Base-by-base conservation (phyloP, 148 eudicot species). In the Agrostemma githago region DNA sequence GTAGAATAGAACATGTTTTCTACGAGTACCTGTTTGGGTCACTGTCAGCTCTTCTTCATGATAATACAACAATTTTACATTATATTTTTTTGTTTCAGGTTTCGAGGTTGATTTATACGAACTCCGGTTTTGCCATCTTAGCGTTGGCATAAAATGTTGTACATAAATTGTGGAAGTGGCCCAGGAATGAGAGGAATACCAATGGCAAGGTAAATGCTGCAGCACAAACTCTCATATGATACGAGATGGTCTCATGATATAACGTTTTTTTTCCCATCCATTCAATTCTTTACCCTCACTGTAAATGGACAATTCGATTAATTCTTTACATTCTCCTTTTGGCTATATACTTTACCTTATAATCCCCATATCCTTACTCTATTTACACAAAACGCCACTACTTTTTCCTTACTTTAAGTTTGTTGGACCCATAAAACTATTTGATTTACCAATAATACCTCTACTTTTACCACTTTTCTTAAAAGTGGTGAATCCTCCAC, bases 81-180 rank as follows among this genome's bases (percentile, higher is more conserved):
- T 75, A 37, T 66, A 12, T 58, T 74, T 71, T 19, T 12, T 59
- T 42, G 42, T 80, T 79, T 37, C 81, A 92, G 97, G 88, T 92
- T 76, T 82, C 92, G 58, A 88, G 89, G 81, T 79, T 92, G 88
- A 87, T 92, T 21, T 92, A 92, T 70, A 92, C 97, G 62, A 90
- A 92, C 81, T 87, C 91, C 53, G 97, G 97, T 37, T 21, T 76
- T 56, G 97, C 96, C 77, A 82, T 92, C 68, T 76, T 92, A 84
- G 93, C 97, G 59, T 71, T 92, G 74, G 86, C 89, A 48, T 87
- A 89, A 44, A 88, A 90, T 83, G 96, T 91, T 69, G 93, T 87
- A 37, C 97, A 92, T 85, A 92, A 87, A 73, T 81, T 92, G 48
- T 92, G 95, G 95, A 89, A 88, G 80, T 92, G 96, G 97, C 93